Base-by-base conservation (phyloP, 2,329 filamentous ascomycete genomes). In the Lachnellula hyalina region DNA sequence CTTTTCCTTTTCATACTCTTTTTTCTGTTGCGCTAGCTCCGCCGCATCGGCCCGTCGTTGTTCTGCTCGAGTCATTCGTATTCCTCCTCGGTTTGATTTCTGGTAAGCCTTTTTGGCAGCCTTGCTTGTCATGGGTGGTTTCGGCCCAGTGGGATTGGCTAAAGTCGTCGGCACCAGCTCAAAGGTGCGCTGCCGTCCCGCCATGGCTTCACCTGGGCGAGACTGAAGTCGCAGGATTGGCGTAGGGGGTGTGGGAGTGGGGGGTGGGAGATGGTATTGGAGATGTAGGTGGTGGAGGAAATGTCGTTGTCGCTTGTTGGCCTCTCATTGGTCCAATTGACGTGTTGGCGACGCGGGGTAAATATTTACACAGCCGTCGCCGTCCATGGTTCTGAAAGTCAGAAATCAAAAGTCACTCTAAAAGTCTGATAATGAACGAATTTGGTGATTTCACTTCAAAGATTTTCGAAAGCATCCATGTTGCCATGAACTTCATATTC, bases 1-100 rank as follows among this genome's bases (percentile, higher is more conserved):
- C 78, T 78, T 23, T 76, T 72, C 63, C 79, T 78, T 64, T 54
- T 82, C 79, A 60, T 81, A 79, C 57, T 84, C 79, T 44, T 72
- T 73, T 23, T 66, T 70, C 48, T 78, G 74, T 47, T 71, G 68
- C 32, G 68, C 40, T 57, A 70, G 55, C 48, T 68, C 66, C 23
- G 74, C 71, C 55, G 71, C 69, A 57, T 79, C 76, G 25, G 71
- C 71, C 56, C 56, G 53, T 46, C 63, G 61, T 53, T 68, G 67
- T 42, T 70, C 68, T 1, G 62, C 65, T 51, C 74, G 74, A 38
- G 73, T 74, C 23, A 78, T 63, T 51, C 70, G 72, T 1, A 74
- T 73, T 2, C 60, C 70, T 57, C 70, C 69, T 57, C 70, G 68
- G 28, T 67, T 80, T 59, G 61, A 69, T 67, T 71, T 71, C 60